Base-by-base conservation (phyloP, 768 basidiomycete genomes). In the Phanerodontia chrysosporium region DNA sequence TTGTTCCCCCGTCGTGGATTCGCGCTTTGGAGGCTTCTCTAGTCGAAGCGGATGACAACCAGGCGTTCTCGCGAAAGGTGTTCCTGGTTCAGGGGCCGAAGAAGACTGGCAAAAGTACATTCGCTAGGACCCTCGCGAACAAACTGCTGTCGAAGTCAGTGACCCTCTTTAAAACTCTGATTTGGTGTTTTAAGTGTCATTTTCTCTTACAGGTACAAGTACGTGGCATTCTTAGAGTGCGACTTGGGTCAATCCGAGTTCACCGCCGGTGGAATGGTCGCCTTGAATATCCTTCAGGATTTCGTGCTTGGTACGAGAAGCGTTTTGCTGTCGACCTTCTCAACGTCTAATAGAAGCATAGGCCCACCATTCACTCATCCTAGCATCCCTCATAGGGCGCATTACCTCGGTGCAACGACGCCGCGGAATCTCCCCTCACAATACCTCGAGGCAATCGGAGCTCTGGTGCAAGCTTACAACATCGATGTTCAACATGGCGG, bases 171-270 rank as follows among this genome's bases (percentile, higher is more conserved):
- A 28, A 45, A 27, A 45, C n/a, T 18, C 6, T 58, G 18, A 39
- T 46, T 60, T 53, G 28, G 13, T 42, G n/a, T 51, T 24, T 13
- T 27, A 10, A 12, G 14, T 16, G 27, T 36, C 13, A 59, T 48
- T 35, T 18, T 14, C 21, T 10, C 18, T n/a, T 25, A n/a, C 30
- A 92, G 89, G 28, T 92, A 91, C 73, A 77, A 78, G 24, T 79
- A 79, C n/a, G 92, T 98, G 2, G 95, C 94, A 0, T 97, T 83
- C 69, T 80, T 99, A 8, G 96, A 98, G 69, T 92, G 90, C 59
- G 96, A 99, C 72, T 65, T 92, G 3, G 96, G 96, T 18, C 96
- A 99, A 72, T 89, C 93, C 3, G 95, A 98, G 71, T 96, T 98
- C 68, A 88, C 89, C 0, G 87, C 92, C 0, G 86, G 86, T 0